A percentile compares a stretch with the other conserved stretches of the same genome.
Evolutionary conservation across 164 flowering plant genomes (phyloP).

Genomic region (Sedum album): DNA sequence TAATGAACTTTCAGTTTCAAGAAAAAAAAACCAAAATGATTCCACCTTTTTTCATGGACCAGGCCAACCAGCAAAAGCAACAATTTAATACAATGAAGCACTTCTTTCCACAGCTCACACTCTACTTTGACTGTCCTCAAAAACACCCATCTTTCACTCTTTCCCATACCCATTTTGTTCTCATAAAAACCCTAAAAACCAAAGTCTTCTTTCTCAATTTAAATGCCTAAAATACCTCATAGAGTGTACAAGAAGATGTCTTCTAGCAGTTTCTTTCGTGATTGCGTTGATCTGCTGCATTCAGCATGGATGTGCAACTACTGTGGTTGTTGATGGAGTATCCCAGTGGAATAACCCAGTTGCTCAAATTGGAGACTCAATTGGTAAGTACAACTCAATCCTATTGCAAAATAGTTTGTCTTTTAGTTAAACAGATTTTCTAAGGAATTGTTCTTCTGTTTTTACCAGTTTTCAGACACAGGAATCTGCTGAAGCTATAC

Average conservation of each 20-base stretch:
- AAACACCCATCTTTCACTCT: slow-evolving; percentile 3
- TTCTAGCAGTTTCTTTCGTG: not conserved
- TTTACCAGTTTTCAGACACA: slow-evolving; percentile 58
- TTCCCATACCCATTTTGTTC: slow-evolving; percentile 2
- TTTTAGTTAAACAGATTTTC: not conserved
- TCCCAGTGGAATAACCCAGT: slow-evolving; percentile 56
- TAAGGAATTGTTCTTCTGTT: not conserved
- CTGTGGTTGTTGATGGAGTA: slow-evolving; percentile 61
- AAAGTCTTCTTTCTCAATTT: not conserved
- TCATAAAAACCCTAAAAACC: not conserved
- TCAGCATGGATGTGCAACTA: slow-evolving; percentile 32
- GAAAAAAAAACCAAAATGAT: not conserved
- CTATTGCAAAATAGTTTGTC: not conserved
- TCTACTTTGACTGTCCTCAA: slow-evolving; percentile 2
- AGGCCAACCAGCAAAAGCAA: slow-evolving; percentile 11
- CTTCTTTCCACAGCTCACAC: slow-evolving; percentile 4
- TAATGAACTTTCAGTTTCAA: not conserved
- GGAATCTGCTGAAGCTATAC: slow-evolving; percentile 55
- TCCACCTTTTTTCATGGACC: slow-evolving; percentile 6
- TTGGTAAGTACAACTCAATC: slow-evolving; percentile 45
- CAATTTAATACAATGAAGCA: not conserved
- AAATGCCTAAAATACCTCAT: not conserved
- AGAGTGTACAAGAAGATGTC: not conserved
- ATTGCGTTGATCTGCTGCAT: not conserved
- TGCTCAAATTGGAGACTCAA: slow-evolving; percentile 67